A percentile compares a stretch with the other conserved stretches of the same genome.
Conservation (phyloP, 768 basidiomycete genomes). For the Leccinum disarticulatum region DNA sequence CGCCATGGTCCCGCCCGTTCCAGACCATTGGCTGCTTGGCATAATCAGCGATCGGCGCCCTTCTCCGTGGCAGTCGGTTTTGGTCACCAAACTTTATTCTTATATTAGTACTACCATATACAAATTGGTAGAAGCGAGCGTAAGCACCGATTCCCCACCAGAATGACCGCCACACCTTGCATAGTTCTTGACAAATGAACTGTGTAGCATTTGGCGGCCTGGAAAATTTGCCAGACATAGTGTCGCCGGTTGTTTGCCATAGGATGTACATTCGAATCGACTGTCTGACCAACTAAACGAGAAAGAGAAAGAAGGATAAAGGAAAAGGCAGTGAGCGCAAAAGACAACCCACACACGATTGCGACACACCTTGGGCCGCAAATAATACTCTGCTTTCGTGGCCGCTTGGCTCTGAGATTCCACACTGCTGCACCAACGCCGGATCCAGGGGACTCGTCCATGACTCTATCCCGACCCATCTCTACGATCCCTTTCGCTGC, state of each 20-base stretch:
- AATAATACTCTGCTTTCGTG: conserved; percentile 45
- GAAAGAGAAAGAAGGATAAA: background rate
- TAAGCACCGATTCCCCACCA: no score
- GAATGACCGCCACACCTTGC: no score
- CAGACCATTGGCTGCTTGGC: no score
- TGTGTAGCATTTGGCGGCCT: conserved; percentile 61
- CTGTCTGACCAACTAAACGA: conserved; percentile 40
- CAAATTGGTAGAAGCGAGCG: no score
- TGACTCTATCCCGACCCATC: conserved; percentile 59
- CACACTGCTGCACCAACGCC: no score
- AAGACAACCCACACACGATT: background rate
- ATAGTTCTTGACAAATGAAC: no score
- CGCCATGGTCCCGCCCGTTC: no score
- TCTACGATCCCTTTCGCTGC: conserved; percentile 75
- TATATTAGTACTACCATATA: no score
- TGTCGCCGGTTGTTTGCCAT: conserved; percentile 67
- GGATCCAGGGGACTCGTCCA: conserved; percentile 15
- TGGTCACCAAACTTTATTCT: no score
- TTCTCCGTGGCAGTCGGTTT: no score
- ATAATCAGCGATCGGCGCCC: no score
- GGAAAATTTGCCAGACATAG: conserved; percentile 62
- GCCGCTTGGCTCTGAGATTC: background rate
- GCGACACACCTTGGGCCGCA: conserved; percentile 66
- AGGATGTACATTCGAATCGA: conserved; percentile 75
- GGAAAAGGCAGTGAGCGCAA: background rate